These are phyloP conservation scores for Myxozyma monticola DNA, from an alignment of 805 yeast species.

Conservation along the genomic window DNA sequence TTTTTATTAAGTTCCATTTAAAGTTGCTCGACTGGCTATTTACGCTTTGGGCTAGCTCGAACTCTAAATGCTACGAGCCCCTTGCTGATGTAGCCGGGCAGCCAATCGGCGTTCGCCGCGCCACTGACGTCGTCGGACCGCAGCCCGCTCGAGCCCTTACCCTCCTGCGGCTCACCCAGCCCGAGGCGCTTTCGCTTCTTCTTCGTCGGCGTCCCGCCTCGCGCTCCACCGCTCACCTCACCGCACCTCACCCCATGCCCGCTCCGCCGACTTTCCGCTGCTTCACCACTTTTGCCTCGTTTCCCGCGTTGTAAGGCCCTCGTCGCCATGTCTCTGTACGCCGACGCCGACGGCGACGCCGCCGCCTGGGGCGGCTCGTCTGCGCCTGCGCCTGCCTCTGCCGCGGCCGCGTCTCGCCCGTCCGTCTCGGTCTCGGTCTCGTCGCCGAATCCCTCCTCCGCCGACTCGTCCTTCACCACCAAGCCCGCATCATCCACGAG, in stretches of 20 bases:
- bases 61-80: no score
- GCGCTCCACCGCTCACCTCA: not conserved
- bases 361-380: not conserved
- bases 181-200: not conserved
- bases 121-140: no score
- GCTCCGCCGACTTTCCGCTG: not conserved
- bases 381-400: not conserved
- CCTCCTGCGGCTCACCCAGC: no score
- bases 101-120: no score
- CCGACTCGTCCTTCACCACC: not conserved
- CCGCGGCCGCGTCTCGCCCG: no score
- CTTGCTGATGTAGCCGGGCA: no score
- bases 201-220: constrained; percentile 1
- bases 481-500: not conserved
- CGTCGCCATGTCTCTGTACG: not conserved
- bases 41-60: no score
- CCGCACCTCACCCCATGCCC: not conserved
- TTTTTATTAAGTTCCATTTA: no score
- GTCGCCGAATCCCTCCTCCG: not conserved
- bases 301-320: no score
- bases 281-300: not conserved
- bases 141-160: no score
- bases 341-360: not conserved
- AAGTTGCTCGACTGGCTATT: no score
- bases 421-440: no score